Evolutionary conservation across 1,284 basidiomycete species (phyloP), one percentile per base, ranked within the genome.

Genomic region (Termitomyces sp.): DNA sequence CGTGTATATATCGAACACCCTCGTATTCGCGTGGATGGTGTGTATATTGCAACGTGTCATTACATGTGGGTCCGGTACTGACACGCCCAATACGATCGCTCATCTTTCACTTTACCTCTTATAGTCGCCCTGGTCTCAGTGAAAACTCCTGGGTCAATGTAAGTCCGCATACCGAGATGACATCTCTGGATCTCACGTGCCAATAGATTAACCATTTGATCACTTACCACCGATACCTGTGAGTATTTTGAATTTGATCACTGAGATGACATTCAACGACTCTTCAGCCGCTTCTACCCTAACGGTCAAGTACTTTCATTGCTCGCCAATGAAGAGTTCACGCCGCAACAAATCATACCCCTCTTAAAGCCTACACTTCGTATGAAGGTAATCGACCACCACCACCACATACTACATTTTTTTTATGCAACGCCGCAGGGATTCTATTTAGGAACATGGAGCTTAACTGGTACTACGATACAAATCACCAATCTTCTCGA

Each of bases 41-140:
- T 92, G 14, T 95, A 94, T 66, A 94, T 96, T 53, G 84, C 91
- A 24, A 85, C 92, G 13, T 94, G 91, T 64, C 91, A 93, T 65
- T 94, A 91, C 60, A 74, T 86, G 87, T 89, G 65, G 60, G 80
- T 62, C 19, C 31, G 7, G 21, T 14, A 49, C n/a, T 24, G 19
- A 21, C 6, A 16, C 51, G 18, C 14, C 49, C 38, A 40, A 24
- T 34, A 46, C 18, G 31, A 21, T 39, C 40, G 5, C 24, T 45
- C 48, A 34, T 50, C 45, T 30, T 56, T 46, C 35, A 54, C 50
- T 31, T 50, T 46, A 28, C 21, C 8, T 37, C 19, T 34, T 44
- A 26, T 56, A 92, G 88, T 53, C 90, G 91, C 19, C 76, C 75
- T 8, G 91, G 92, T 24, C 68, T 86, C 13, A 84, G 87, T 59